Evolutionary conservation across 2,329 filamentous ascomycete species (phyloP).

Genomic region (Colletotrichum sp.): DNA sequence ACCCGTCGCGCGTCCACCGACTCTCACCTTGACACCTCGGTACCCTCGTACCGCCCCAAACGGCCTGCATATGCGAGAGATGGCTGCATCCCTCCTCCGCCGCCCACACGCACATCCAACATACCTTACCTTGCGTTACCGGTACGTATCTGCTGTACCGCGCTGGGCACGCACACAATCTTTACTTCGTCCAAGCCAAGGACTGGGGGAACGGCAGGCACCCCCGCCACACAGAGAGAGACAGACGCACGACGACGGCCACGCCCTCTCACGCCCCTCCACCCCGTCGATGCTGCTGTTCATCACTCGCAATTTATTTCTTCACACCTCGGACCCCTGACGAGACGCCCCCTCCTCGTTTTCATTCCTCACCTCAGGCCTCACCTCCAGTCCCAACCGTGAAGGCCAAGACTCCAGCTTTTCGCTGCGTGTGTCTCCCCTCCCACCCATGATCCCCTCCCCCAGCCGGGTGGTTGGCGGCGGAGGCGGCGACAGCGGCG

Average conservation of each 20-base stretch:
- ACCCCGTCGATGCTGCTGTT: background rate
- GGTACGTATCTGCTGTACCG: background rate
- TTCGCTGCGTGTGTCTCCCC: background rate
- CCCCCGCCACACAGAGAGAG: slow-evolving; percentile 11
- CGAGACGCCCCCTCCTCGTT: slow-evolving; percentile 1
- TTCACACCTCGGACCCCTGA: background rate
- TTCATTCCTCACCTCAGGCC: background rate
- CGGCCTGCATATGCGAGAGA: slow-evolving; percentile 23
- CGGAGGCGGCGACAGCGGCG: background rate
- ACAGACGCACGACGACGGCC: slow-evolving; percentile 3
- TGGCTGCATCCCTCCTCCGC: slow-evolving; percentile 15
- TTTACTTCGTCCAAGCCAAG: slow-evolving; percentile 20
- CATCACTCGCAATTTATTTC: background rate
- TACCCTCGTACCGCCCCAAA: slow-evolving; percentile 16
- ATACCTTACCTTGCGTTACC: background rate
- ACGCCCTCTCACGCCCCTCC: slow-evolving; percentile 1
- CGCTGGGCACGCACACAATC: slow-evolving; percentile 9
- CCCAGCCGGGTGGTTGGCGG: slow-evolving; percentile 3
- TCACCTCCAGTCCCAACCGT: background rate
- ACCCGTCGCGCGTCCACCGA: background rate
- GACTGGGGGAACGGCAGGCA: slow-evolving; percentile 15
- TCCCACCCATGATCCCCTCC: slow-evolving; percentile 6
- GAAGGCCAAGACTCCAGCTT: slow-evolving; percentile 7
- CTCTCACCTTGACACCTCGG: background rate
- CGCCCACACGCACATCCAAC: slow-evolving; percentile 4